Evolutionary conservation across 2,329 filamentous ascomycete species (phyloP).

Genomic region (Diaporthe sp.): DNA sequence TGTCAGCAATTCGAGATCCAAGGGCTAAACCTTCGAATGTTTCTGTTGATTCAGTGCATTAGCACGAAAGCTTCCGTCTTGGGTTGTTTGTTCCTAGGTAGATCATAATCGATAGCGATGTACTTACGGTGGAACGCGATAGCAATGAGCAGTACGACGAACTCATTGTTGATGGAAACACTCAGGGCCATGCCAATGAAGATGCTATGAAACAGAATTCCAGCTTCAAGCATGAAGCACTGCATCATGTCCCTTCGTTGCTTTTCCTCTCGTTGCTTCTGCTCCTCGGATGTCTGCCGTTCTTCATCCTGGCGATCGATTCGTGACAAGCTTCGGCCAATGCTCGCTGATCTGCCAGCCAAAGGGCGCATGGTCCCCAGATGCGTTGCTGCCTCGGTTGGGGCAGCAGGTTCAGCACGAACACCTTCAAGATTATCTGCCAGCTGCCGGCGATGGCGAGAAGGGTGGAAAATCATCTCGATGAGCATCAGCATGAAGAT

Average conservation of each 20-base stretch:
- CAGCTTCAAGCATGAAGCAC: constrained; percentile 10
- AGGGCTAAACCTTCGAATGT: neutral
- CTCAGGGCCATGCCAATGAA: constrained; percentile 13
- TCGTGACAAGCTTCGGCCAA: neutral
- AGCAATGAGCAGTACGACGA: neutral
- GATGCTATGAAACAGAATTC: constrained; percentile 1
- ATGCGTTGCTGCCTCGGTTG: neutral
- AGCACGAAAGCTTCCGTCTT: neutral
- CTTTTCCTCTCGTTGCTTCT: neutral
- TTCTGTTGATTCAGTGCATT: neutral
- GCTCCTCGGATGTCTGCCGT: neutral
- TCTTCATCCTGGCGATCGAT: neutral
- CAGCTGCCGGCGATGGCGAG: neutral
- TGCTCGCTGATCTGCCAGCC: neutral
- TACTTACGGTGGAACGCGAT: constrained; percentile 1
- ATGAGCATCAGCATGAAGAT: constrained; percentile 11
- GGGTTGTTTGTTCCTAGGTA: neutral
- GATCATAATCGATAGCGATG: neutral
- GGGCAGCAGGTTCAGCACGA: neutral
- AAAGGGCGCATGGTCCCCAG: neutral
- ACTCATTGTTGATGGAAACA: constrained; percentile 5
- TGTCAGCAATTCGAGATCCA: neutral
- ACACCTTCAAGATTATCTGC: neutral
- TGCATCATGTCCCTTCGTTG: constrained; percentile 8
- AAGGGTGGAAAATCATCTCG: constrained; percentile 4